Evolutionary conservation across 305 asterid genomes (phyloP).

Genomic region (Plantago coronopus): DNA sequence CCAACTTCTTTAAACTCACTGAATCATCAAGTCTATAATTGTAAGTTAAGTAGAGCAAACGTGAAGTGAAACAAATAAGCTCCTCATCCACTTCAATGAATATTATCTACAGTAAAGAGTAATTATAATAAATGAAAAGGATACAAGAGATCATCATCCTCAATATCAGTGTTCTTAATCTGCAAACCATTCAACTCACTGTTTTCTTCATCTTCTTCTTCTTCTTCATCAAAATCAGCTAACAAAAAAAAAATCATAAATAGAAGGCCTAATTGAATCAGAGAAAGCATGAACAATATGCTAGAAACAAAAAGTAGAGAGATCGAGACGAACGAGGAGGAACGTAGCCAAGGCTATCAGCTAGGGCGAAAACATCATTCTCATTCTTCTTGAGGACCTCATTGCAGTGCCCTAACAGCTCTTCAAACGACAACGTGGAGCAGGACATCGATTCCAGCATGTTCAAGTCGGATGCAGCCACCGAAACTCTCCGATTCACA

Average conservation of each 20-base stretch:
- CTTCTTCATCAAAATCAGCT: conserved; percentile 62
- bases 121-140: conserved; percentile 30
- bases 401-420: conserved; percentile 84
- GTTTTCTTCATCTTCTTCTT: conserved; percentile 35
- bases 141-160: conserved; percentile 68
- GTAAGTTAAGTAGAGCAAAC: conserved; percentile 41
- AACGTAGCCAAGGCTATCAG: conserved; percentile 49
- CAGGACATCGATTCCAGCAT: conserved; percentile 83
- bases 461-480: conserved; percentile 62
- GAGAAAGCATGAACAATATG: not conserved
- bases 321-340: conserved; percentile 37
- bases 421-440: conserved; percentile 91
- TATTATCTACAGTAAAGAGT: not conserved
- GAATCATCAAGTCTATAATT: conserved; percentile 64
- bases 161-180: conserved; percentile 25
- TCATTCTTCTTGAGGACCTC: conserved; percentile 75
- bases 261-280: conserved; percentile 5
- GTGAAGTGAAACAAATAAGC: not conserved
- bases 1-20: conserved; percentile 65
- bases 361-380: conserved; percentile 44
- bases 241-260: not conserved
- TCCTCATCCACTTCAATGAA: not conserved
- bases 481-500: conserved; percentile 54
- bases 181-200: conserved; percentile 26
- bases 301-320: not conserved